Percentiles rank a stretch among this genome's conserved stretches.
These are phyloP conservation scores for Sclerospora graminicola DNA, from an alignment of 352 stramenopile species.

Conservation along the genomic window DNA sequence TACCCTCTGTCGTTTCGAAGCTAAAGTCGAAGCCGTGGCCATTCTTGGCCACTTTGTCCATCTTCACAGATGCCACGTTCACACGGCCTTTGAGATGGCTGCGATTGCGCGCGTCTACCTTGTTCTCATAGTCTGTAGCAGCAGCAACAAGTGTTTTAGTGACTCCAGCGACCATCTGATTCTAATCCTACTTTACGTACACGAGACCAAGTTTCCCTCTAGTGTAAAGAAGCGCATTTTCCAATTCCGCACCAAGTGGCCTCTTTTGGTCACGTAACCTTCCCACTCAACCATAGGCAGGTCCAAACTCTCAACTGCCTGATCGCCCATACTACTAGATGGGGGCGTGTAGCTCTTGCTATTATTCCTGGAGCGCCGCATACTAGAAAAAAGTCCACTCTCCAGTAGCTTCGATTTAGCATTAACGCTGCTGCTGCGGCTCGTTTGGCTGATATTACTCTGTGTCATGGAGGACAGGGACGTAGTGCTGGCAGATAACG, in stretches of 20 bases:
- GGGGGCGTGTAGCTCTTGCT: conserved; percentile 17
- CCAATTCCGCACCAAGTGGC: conserved; percentile 83
- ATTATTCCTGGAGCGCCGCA: conserved; percentile 35
- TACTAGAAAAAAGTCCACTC: conserved; percentile 38
- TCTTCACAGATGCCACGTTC: conserved; percentile 61
- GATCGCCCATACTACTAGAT: conserved; percentile 25
- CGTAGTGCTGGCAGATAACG: conserved; percentile 46
- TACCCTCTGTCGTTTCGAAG: conserved; percentile 77
- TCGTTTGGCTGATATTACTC: conserved; percentile 17
- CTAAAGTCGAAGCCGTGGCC: conserved; percentile 77
- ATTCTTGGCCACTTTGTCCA: conserved; percentile 72
- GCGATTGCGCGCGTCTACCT: conserved; percentile 79
- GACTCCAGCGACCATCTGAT: background rate
- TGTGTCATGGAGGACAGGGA: conserved; percentile 37
- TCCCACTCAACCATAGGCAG: conserved; percentile 84
- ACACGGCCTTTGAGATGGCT: conserved; percentile 80
- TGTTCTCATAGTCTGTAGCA: conserved; percentile 77
- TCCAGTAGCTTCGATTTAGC: conserved; percentile 24
- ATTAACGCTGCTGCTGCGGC: conserved; percentile 34
- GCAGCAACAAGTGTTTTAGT: background rate
- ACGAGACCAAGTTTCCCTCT: conserved; percentile 79
- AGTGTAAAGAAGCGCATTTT: conserved; percentile 84
- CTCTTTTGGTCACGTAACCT: conserved; percentile 85
- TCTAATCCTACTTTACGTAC: conserved; percentile 17
- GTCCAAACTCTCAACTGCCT: conserved; percentile 68